Evolutionary conservation across 345 rosid species (phyloP), one percentile per base, ranked within the genome.

Genomic region (Combretum micranthum): DNA sequence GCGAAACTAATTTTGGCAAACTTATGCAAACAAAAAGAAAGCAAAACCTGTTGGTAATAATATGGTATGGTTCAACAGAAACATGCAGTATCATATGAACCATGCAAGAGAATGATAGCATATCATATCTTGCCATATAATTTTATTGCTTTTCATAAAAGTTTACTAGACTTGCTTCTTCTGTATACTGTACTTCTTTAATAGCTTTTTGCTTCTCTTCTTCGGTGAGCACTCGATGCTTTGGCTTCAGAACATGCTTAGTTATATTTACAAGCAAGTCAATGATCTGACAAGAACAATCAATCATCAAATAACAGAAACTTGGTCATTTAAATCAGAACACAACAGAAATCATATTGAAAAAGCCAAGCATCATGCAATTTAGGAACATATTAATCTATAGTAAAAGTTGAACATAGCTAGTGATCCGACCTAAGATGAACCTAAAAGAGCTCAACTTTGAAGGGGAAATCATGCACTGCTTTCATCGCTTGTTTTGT

Each of bases 361-460:
- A 22, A 18, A 25, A n/a, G 42, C 53, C 26, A 37, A 49, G 49
- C 42, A 47, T 23, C 15, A 46, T 11, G 32, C 63, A 53, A 9
- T 45, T 15, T 48, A 3, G 37, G 19, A 20, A 22, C 60, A 44
- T 6, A 0, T 23, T 56, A 43, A 43, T 12, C 18, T 25, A 56
- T 45, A 20, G 12, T 20, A 44, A 56, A 1, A 2, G 12, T 16
- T 13, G 26, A 16, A 45, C n/a, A 25, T 43, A 21, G 43, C 53
- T 44, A 52, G 6, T 42, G 15, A 32, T 3, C 22, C 37, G 3
- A 58, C 7, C 22, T 52, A 11, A 42, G 42, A 43, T 52, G 43
- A 64, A 92, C 98, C 96, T 83, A 90, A 65, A 89, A 93, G 50
- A 81, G 66, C 79, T 93, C 97, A 52, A 89, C 94, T 61, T 85